phyloP scores from a whole-genome alignment of 1,139 yeast genomes.

The Yamadazyma spencermartinsiae region DNA sequence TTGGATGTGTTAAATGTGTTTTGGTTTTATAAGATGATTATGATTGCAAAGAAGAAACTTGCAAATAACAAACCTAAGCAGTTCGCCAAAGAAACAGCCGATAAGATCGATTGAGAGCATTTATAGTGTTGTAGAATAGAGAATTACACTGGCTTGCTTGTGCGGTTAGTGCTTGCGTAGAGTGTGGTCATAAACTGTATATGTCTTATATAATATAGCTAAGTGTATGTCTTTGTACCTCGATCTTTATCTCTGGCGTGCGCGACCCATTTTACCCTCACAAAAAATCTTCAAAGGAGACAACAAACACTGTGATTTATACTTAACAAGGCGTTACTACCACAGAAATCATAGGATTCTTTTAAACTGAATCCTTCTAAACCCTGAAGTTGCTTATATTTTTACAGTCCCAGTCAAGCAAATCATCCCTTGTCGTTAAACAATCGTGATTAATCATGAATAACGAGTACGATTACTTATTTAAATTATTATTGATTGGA shows the following conservation, averaged over 20 bases:
- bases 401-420: too few relatives aligned
- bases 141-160: too few relatives aligned
- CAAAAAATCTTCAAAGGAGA: background rate
- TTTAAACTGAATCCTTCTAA: too few relatives aligned
- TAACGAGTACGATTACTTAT: conserved; percentile 94
- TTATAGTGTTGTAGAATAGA: background rate
- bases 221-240: too few relatives aligned
- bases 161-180: too few relatives aligned
- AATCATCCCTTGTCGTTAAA: background rate
- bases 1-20: conserved; percentile 69
- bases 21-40: conserved; percentile 85
- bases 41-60: conserved; percentile 59
- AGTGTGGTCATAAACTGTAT: background rate
- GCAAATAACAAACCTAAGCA: conserved; percentile 18
- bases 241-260: too few relatives aligned
- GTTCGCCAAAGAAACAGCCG: conserved; percentile 23
- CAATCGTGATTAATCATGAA: conserved; percentile 43
- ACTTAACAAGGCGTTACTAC: background rate
- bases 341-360: too few relatives aligned
- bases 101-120: conserved; percentile 18
- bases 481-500: conserved; percentile 90
- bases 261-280: background rate
- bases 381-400: too few relatives aligned
- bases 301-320: background rate
- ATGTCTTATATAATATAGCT: too few relatives aligned